Evolutionary conservation across 2,329 filamentous ascomycete genomes (phyloP).

Genomic region (Alternaria hordeiaustralica): DNA sequence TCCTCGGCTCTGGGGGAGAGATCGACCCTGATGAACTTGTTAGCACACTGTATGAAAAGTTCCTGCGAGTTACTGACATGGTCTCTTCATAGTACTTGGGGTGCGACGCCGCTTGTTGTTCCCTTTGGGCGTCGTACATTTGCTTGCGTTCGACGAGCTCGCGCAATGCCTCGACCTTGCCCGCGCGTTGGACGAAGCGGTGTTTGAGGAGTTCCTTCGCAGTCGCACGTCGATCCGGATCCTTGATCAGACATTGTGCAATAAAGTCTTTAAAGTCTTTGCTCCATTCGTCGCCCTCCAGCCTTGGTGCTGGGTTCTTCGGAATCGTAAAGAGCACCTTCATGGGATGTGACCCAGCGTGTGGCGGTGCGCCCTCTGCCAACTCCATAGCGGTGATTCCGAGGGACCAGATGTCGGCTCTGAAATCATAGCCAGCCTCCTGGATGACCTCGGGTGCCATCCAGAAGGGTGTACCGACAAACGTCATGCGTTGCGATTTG

Average conservation of each 20-base stretch:
- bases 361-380: constrained; percentile 89
- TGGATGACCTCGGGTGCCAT: constrained; percentile 99
- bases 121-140: constrained; percentile 77
- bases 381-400: constrained; percentile 94
- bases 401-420: constrained; percentile 96
- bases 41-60: constrained; percentile 6
- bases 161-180: constrained; percentile 85
- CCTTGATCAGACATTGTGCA: constrained; percentile 87
- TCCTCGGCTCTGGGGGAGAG: constrained; percentile 71
- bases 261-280: constrained; percentile 95
- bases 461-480: constrained; percentile 99
- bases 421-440: constrained; percentile 96
- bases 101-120: constrained; percentile 62
- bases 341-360: constrained; percentile 97
- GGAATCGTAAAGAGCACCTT: constrained; percentile 96
- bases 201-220: constrained; percentile 89
- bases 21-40: constrained; percentile 59
- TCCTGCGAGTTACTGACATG: constrained; percentile 57
- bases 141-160: constrained; percentile 85
- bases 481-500: constrained; percentile 96
- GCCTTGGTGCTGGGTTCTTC: constrained; percentile 81
- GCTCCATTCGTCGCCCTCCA: constrained; percentile 82
- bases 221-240: constrained; percentile 81
- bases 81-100: constrained; percentile 94
- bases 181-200: constrained; percentile 84